These are phyloP conservation scores for Dendrocalamus latiflorus DNA, from an alignment of 202 grass and related monocot species.

Conservation along the genomic window DNA sequence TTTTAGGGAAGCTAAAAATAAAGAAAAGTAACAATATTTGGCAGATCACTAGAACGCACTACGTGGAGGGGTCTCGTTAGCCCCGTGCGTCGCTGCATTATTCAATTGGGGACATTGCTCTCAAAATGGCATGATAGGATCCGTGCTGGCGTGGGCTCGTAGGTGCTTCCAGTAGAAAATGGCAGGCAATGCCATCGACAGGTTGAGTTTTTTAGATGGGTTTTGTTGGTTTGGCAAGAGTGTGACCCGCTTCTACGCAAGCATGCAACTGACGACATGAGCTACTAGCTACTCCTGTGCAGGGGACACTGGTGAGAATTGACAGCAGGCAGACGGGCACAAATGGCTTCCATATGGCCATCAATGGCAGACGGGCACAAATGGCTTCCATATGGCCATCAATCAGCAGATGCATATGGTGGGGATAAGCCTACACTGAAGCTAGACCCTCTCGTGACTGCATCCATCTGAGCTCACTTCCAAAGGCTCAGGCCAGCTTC, in stretches of 20 bases:
- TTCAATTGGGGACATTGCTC: constrained; percentile 18
- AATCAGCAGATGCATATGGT: neutral
- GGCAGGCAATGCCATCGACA: neutral
- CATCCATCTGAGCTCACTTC: too few species aligned
- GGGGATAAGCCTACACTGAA: neutral
- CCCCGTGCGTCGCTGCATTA: neutral
- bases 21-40: neutral
- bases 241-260: too few species aligned
- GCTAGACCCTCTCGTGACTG: neutral
- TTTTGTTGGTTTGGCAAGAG: neutral
- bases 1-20: too few species aligned
- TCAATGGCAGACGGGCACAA: too few species aligned
- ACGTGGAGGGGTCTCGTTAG: constrained; percentile 12
- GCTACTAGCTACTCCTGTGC: neutral
- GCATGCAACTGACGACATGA: neutral
- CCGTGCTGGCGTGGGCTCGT: constrained; percentile 9
- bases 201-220: neutral
- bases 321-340: too few species aligned
- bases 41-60: neutral
- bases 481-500: too few species aligned
- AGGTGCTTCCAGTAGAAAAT: neutral
- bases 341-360: too few species aligned
- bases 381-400: neutral
- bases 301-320: neutral
- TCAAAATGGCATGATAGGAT: neutral